Base-by-base conservation (phyloP, 495 filamentous ascomycete genomes). In the Xeromyces bisporus region DNA sequence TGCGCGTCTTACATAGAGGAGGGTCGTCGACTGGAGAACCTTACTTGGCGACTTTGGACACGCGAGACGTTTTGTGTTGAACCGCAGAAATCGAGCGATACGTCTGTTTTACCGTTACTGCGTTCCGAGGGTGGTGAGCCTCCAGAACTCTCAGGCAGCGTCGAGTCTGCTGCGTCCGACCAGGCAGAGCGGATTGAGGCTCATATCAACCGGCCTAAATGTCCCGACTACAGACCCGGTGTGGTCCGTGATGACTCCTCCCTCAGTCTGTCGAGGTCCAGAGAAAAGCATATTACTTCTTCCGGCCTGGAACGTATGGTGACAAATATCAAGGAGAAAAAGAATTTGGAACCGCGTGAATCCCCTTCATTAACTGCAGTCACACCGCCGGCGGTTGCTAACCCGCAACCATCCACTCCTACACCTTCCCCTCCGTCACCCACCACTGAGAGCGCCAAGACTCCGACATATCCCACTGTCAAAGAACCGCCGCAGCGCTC, bases 31-130 rank as follows among this genome's bases (percentile, higher is more conserved):
- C 62, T 94, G 36, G 91, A 96, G 50, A 99, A 99, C 56, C 51
- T 99, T 17, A 87, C 78, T 43, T 99, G 89, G 89, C 66, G 89
- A 36, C 60, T 99, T 39, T 99, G 86, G 87, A 91, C 80, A 39
- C 72, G 84, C 30, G 91, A 96, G 50, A 93, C 85, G 6, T 89
- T 99, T 41, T 96, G 89, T 58, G 91, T 86, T 54, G 81, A 85
- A 18, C 68, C 66, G n/a, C 56, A 69, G 35, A 66, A 61, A 37
- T 55, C 65, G 17, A 56, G 50, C 36, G 36, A 57, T 37, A 51
- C 59, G 27, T 54, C 66, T 8, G 51, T 58, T 14, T 46, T 56
- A 36, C 56, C 46, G 33, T 56, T 53, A 12, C 46, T 51, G 17
- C 67, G 50, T 35, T 62, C 51, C 31, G 64, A 55, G 39, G 47